These are phyloP conservation scores for Apiosordaria backusii DNA, from an alignment of 495 filamentous ascomycete species.

Conservation along the genomic window DNA sequence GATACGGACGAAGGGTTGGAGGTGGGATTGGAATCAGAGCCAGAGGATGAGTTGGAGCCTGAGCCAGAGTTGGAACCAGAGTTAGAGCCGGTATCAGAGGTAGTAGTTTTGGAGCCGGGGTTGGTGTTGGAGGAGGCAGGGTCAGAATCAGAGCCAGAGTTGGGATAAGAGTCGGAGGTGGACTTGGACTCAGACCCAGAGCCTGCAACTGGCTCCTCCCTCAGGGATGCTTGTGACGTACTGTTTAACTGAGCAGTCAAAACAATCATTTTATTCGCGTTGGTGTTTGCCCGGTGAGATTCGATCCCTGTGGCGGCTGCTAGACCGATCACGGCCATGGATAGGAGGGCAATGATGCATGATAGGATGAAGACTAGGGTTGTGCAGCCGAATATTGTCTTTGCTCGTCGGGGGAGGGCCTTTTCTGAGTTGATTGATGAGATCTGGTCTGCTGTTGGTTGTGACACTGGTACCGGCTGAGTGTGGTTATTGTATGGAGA, in stretches of 20 bases:
- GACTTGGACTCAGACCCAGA: neutral
- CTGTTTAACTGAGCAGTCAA: constrained; percentile 13
- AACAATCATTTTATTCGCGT: constrained; percentile 27
- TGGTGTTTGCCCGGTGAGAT: constrained; percentile 38
- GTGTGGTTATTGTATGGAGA: constrained; percentile 8
- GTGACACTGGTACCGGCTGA: neutral
- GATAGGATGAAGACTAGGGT: constrained; percentile 41
- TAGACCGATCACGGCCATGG: constrained; percentile 42
- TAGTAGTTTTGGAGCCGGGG: too few relatives aligned
- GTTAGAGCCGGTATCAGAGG: too few relatives aligned
- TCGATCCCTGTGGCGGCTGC: constrained; percentile 44
- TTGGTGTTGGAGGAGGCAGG: neutral
- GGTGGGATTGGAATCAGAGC: neutral
- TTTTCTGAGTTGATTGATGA: neutral
- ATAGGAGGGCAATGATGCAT: constrained; percentile 38
- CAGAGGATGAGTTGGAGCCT: neutral
- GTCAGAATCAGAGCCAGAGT: neutral
- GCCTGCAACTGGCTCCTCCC: too few relatives aligned
- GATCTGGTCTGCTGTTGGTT: neutral
- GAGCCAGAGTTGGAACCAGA: neutral
- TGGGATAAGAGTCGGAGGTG: neutral
- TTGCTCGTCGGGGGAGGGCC: neutral
- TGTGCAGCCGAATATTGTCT: constrained; percentile 35
- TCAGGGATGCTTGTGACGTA: neutral
- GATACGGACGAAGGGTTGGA: too few relatives aligned